Evolutionary conservation across 352 stramenopile genomes (phyloP).

Genomic region (Globisporangium parvum): DNA sequence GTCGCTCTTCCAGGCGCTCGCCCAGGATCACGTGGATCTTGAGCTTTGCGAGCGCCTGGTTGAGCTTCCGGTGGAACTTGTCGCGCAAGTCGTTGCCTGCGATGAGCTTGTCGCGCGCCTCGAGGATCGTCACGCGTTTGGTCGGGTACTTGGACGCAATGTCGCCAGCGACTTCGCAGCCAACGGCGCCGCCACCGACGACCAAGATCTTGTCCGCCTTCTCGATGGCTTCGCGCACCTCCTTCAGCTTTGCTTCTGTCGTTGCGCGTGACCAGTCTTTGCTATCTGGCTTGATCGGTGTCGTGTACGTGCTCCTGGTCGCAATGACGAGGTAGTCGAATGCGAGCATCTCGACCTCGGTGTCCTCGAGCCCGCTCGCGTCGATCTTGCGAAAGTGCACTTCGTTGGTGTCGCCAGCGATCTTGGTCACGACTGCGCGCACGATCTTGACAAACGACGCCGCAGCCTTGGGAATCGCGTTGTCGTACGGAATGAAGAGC

Average conservation of each 20-base stretch:
- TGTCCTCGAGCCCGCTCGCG: slow-evolving; percentile 22
- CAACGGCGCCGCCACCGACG: slow-evolving; percentile 44
- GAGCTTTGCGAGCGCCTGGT: slow-evolving; percentile 24
- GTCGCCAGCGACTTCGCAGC: slow-evolving; percentile 46
- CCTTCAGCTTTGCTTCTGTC: slow-evolving; percentile 22
- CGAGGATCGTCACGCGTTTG: slow-evolving; percentile 51
- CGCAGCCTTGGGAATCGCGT: slow-evolving; percentile 28
- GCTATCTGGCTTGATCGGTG: slow-evolving; percentile 44
- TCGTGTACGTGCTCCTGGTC: slow-evolving; percentile 51
- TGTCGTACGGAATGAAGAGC: slow-evolving; percentile 54
- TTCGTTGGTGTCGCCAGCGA: slow-evolving; percentile 27
- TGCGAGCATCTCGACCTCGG: slow-evolving; percentile 22
- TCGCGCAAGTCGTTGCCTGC: slow-evolving; percentile 27
- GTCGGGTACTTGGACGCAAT: slow-evolving; percentile 34
- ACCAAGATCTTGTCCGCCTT: slow-evolving; percentile 41
- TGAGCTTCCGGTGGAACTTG: slow-evolving; percentile 40
- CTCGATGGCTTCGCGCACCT: slow-evolving; percentile 27
- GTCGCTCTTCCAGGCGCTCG: slow-evolving; percentile 37
- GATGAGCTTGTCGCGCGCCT: slow-evolving; percentile 26
- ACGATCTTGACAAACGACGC: slow-evolving; percentile 32
- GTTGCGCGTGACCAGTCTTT: slow-evolving; percentile 15
- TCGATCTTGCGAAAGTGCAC: slow-evolving; percentile 29
- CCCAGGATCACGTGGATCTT: slow-evolving; percentile 47
- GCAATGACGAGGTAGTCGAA: slow-evolving; percentile 64
- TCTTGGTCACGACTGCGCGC: slow-evolving; percentile 32